Evolutionary conservation across 495 filamentous ascomycete species (phyloP), one percentile per base, ranked within the genome.

Genomic region (Aspergillus steynii): DNA sequence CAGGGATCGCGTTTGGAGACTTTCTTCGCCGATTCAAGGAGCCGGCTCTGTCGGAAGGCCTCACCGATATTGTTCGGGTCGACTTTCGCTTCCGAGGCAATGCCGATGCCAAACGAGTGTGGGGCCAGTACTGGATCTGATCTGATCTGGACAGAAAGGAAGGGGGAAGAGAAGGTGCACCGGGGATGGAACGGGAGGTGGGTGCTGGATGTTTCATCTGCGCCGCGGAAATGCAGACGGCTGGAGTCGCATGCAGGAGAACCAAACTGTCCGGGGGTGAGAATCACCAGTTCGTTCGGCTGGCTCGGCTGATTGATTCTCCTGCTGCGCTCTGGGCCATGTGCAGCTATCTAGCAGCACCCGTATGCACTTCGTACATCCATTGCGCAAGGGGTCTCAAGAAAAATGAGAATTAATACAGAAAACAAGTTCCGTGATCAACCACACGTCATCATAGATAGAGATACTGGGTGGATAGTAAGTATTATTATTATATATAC

Each of bases 1-100:
- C 93, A 1, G 83, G 82, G 26, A 80, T 95, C 49, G 94, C 95
- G 0, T 97, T 96, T 71, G 84, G 80, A 10, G 81, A 85, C 28
- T 99, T 90, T 65, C 75, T 74, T 14, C 81, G 86, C 9, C 79
- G 89, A 53, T 93, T 88, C 73, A 84, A 84, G 63, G 83, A 88
- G 64, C 95, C 92, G 7, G 80, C 79, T n/a, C 63, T 83, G 7
- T 74, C 80, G 2, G 95, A 99, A 68, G 95, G 95, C 0, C 97
- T 97, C 71, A 80, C 89, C 54, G 91, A 96, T 65, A 83, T 99
- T 26, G 72, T 84, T 5, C 82, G 82, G 26, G 78, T 90, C 6
- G 83, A 88, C 15, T 96, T 96, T 68, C 68, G 82, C 67, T 90
- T 89, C 68, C 68, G 79, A 52, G 88, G 88, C 0, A 74, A 68